Evolutionary conservation across 768 basidiomycete genomes (phyloP).

Genomic region (Gloeopeniophorella convolvens): DNA sequence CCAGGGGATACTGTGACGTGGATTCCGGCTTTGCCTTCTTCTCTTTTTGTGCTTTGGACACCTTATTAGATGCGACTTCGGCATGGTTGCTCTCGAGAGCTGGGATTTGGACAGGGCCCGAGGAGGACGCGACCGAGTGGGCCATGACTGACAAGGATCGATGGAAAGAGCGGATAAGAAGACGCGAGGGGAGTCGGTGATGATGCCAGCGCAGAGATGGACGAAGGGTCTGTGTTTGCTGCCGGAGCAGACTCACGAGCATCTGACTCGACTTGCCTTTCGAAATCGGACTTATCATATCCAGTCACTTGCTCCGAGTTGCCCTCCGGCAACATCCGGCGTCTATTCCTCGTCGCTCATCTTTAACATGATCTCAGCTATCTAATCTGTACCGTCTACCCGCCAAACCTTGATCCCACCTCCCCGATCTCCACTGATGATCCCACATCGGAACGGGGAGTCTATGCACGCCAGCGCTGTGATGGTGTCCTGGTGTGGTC

Average conservation of each 20-base stretch:
- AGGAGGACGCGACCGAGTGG: constrained; percentile 44
- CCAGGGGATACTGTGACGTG: constrained; percentile 50
- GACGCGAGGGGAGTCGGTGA: constrained; percentile 6
- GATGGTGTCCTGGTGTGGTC: constrained; percentile 86
- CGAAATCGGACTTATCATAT: background rate
- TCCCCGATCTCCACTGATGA: constrained; percentile 86
- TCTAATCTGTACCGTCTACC: constrained; percentile 41
- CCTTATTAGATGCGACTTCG: constrained; percentile 7
- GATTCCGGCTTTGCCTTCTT: constrained; percentile 34
- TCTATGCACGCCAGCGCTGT: constrained; percentile 83
- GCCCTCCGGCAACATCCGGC: constrained; percentile 4
- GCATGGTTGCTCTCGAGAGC: constrained; percentile 27
- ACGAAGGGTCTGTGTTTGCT: constrained; percentile 19
- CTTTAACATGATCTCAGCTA: background rate
- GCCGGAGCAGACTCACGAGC: constrained; percentile 13
- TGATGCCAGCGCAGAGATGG: constrained; percentile 10
- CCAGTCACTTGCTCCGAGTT: background rate
- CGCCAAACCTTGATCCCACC: constrained; percentile 91
- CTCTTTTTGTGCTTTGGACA: constrained; percentile 38
- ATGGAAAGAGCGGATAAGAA: constrained; percentile 19
- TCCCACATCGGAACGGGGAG: constrained; percentile 86
- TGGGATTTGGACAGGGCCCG: constrained; percentile 42
- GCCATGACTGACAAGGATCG: constrained; percentile 40
- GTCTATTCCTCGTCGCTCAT: no score
- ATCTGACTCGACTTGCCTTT: background rate